Conservation (phyloP, 116 monocot genomes). For the Trichopus zeylanicus region DNA sequence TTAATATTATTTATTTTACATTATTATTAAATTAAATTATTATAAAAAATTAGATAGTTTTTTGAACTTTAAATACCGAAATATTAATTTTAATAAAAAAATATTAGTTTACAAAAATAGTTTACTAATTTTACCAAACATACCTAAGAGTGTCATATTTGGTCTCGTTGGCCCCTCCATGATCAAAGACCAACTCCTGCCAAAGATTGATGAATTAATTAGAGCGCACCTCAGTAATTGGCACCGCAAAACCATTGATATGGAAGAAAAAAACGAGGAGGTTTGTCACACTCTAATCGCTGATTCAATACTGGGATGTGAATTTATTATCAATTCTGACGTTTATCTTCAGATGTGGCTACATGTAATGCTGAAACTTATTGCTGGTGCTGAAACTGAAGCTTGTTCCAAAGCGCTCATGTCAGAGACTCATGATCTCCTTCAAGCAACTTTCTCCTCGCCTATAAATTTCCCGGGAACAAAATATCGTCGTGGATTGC, state of each 20-base stretch:
- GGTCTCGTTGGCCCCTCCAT: slow-evolving; percentile 47
- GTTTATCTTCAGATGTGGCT: slow-evolving; percentile 90
- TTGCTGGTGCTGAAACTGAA: slow-evolving; percentile 53
- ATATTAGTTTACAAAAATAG: no score
- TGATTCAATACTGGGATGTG: no score
- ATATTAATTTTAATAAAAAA: no score
- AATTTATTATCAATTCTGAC: no score
- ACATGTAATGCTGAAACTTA: slow-evolving; percentile 56
- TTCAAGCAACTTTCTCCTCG: slow-evolving; percentile 58
- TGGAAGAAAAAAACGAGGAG: slow-evolving; percentile 90
- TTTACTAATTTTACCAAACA: no score
- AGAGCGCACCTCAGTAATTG: slow-evolving; percentile 48
- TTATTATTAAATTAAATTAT: no score
- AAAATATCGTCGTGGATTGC: slow-evolving; percentile 53
- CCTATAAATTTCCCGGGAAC: slow-evolving; percentile 73
- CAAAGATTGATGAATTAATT: slow-evolving; percentile 79
- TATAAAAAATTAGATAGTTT: no score
- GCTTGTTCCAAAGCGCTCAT: slow-evolving; percentile 33
- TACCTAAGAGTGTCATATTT: slow-evolving; percentile 53
- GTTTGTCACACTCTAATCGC: no score
- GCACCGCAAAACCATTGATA: slow-evolving; percentile 50
- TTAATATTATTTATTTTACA: no score
- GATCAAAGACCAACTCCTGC: slow-evolving; percentile 64
- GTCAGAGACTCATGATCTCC: slow-evolving; percentile 54
- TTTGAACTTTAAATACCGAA: no score